Evolutionary conservation across 2,329 filamentous ascomycete species (phyloP).

Genomic region (Diaporthe vexans): DNA sequence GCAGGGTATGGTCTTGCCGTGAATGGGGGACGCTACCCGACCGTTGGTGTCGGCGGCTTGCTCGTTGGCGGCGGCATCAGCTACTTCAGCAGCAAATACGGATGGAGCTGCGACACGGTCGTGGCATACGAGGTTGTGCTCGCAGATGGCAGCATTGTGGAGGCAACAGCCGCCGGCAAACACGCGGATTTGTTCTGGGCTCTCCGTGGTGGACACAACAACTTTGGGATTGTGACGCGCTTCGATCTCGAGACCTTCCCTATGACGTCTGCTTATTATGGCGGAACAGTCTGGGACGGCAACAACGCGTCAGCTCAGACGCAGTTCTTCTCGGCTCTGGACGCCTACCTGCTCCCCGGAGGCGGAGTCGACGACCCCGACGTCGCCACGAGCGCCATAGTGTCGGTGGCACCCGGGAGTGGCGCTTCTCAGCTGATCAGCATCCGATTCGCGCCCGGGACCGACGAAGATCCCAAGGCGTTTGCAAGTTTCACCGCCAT

Average conservation of each 20-base stretch:
- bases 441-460: background rate
- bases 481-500: slow-evolving; percentile 44
- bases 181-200: slow-evolving; percentile 58
- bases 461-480: slow-evolving; percentile 29
- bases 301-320: background rate
- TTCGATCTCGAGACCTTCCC: slow-evolving; percentile 51
- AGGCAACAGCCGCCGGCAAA: slow-evolving; percentile 51
- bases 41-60: slow-evolving; percentile 48
- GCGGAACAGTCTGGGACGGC: slow-evolving; percentile 13
- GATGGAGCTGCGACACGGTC: slow-evolving; percentile 57
- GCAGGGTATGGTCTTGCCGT: slow-evolving; percentile 43
- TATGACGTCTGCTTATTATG: slow-evolving; percentile 38
- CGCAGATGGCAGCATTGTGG: slow-evolving; percentile 44
- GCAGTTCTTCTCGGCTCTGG: slow-evolving; percentile 40
- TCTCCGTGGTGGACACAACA: slow-evolving; percentile 60
- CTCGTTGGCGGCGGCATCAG: slow-evolving; percentile 47
- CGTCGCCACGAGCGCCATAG: slow-evolving; percentile 41
- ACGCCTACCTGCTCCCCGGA: slow-evolving; percentile 42
- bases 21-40: slow-evolving; percentile 45
- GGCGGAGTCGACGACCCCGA: slow-evolving; percentile 44
- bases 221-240: slow-evolving; percentile 57
- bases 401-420: slow-evolving; percentile 37
- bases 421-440: slow-evolving; percentile 18
- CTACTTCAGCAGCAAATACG: slow-evolving; percentile 45
- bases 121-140: slow-evolving; percentile 59